A percentile compares a stretch with the other conserved stretches of the same genome.
These are phyloP conservation scores for Hypoxylon sp. DNA, from an alignment of 2,329 filamentous ascomycete genomes.

Conservation along the genomic window DNA sequence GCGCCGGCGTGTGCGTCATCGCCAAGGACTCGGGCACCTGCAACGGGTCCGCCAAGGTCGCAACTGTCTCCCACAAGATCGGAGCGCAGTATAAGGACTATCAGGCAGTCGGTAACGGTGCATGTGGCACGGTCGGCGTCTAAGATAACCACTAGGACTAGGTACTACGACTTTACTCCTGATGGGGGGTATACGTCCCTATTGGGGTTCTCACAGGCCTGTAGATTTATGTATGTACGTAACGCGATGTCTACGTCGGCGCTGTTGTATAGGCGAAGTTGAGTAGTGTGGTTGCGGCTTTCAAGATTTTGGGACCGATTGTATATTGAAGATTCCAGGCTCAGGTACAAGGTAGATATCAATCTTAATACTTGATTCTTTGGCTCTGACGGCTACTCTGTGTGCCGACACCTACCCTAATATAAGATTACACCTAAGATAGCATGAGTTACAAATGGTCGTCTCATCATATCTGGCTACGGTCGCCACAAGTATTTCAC, in stretches of 20 bases:
- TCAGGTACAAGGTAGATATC: constrained; percentile 4
- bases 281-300: background rate
- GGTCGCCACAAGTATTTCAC: background rate
- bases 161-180: no score
- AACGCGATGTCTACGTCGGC: background rate
- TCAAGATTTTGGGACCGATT: background rate
- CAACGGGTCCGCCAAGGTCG: constrained; percentile 9
- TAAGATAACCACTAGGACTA: background rate
- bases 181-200: no score
- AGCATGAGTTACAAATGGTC: background rate
- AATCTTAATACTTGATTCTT: no score
- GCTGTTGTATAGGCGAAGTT: background rate
- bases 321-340: background rate
- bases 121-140: constrained; percentile 20
- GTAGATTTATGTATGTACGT: background rate
- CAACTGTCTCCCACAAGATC: constrained; percentile 3
- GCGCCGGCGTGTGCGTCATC: constrained; percentile 9
- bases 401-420: no score
- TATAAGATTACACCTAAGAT: background rate
- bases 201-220: no score
- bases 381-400: no score
- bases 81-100: background rate
- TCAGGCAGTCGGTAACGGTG: constrained; percentile 21
- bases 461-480: background rate
- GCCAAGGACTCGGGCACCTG: constrained; percentile 17